Evolutionary conservation across 2,329 filamentous ascomycete species (phyloP), one percentile per base, ranked within the genome.

Genomic region (Tolypocladium pustulatum): DNA sequence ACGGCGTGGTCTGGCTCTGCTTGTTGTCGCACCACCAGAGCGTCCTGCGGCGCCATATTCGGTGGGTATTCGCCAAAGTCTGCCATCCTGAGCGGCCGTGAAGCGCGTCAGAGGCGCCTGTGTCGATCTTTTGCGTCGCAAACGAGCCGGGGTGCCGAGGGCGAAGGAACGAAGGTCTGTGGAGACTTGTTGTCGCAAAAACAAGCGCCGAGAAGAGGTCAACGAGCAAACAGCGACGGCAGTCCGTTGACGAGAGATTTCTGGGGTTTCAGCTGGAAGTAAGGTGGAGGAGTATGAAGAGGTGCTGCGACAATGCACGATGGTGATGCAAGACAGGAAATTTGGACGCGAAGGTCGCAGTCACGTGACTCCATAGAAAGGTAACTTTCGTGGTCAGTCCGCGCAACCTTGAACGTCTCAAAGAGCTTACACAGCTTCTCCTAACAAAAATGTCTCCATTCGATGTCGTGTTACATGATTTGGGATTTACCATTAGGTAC

Each of bases 21-120:
- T 66, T 84, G 77, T 61, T 74, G 68, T 58, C 84, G 79, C 52
- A 84, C 76, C 57, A 86, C 77, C 52, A 87, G 79, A 52, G 84
- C 82, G 67, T 87, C 84, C 67, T 84, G 79, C 20, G 85, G 82
- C 66, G 78, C 78, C 80, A 87, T 85, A 62, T 87, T 85, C 20
- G 85, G 82, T 72, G 84, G 83, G 64, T 86, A 87, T 56, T 85
- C 81, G 63, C 78, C 78, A 63, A 87, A 84, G 65, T 82, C 77
- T 43, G 82, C 77, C 84, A 87, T 87, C 4, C 60, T 76, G 63
- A 54, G 49, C 17, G 20, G 49, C 15, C 30, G 30, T 22, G 6
- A 22, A 36, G 49, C 30, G 30, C 49, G 30, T 36, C 49, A 22
- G 20, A 52, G 49, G n/a, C 49, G 30, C 49, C 49, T 36, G 20